Base-by-base conservation (phyloP, 1,139 yeast genomes). In the Kodamaea derodonti region DNA sequence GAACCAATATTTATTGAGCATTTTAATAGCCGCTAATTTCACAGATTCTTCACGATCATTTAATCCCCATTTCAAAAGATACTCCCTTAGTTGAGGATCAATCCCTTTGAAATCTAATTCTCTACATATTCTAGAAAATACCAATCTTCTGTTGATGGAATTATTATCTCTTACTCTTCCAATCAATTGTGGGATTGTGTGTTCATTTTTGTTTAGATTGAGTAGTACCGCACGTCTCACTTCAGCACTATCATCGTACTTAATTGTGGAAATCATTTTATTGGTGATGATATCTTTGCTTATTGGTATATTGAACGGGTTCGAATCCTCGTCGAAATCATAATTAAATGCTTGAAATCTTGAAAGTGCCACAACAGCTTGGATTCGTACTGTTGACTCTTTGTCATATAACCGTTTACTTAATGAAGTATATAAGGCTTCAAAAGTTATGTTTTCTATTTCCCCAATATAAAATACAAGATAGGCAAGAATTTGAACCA, bases 131-230 rank as follows among this genome's bases (percentile, higher is more conserved):
- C 85, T 71, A 1, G 92, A 69, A 56, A 75, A 92, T 0, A 90
- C 80, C 18, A 81, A 59, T 46, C 88, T 68, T 54, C 98, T 69
- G 52, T 84, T 87, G 13, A 78, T 67, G 1, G 81, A 63, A 50
- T 84, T 85, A 2, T 69, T 65, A 56, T 92, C 98, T 39, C 95
- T 72, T 0, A 95, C 95, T 42, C 97, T 70, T 49, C 84, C 95
- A 31, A 88, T 62, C 1, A 88, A 61, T 40, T 68, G 72, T 0
- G 84, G 79, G 20, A 78, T 61, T 0, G 90, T 82, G 1, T 53
- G 46, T 10, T 60, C 52, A 31, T 72, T 75, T 47, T 80, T 80
- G 15, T 72, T 75, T 25, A 90, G 54, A 51, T 87, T 85, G 31
- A 84, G 62, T 47, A 88, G 60, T 1, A 92, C 94, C 0, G 95